phyloP scores from a whole-genome alignment of 208 protist genomes.

The Tritrichomonas musculus region DNA sequence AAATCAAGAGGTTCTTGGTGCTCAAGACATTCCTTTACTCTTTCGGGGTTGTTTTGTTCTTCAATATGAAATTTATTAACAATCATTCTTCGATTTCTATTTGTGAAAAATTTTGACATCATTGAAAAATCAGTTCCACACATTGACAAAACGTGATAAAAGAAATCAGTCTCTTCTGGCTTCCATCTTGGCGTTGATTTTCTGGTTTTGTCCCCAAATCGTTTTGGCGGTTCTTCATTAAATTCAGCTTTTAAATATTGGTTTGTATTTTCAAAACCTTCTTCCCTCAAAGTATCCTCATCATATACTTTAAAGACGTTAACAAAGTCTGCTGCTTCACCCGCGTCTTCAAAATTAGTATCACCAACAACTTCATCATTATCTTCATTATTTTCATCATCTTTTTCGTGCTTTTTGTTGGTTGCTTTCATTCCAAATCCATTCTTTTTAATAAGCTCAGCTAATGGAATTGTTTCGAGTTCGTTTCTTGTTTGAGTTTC shows the following conservation, averaged over 20 bases:
- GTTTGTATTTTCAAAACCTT: background rate
- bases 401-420: background rate
- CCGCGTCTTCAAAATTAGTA: background rate
- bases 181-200: conserved; percentile 25
- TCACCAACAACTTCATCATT: conserved; percentile 5
- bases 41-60: conserved; percentile 15
- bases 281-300: background rate
- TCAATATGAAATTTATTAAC: conserved; percentile 39
- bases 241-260: background rate
- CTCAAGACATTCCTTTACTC: background rate
- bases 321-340: background rate
- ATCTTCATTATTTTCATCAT: background rate
- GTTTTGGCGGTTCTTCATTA: background rate
- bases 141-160: conserved; percentile 34
- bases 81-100: conserved; percentile 36
- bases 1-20: conserved; percentile 33
- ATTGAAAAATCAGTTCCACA: conserved; percentile 42
- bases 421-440: background rate
- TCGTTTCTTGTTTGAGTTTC: background rate
- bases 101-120: conserved; percentile 37
- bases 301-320: conserved; percentile 18
- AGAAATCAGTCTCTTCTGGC: conserved; percentile 18
- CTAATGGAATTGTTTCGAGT: background rate
- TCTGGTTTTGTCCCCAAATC: background rate
- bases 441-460: background rate